Evolutionary conservation across 2,329 filamentous ascomycete species (phyloP), one percentile per base, ranked within the genome.

Genomic region (Emergomyces pasteurianus): DNA sequence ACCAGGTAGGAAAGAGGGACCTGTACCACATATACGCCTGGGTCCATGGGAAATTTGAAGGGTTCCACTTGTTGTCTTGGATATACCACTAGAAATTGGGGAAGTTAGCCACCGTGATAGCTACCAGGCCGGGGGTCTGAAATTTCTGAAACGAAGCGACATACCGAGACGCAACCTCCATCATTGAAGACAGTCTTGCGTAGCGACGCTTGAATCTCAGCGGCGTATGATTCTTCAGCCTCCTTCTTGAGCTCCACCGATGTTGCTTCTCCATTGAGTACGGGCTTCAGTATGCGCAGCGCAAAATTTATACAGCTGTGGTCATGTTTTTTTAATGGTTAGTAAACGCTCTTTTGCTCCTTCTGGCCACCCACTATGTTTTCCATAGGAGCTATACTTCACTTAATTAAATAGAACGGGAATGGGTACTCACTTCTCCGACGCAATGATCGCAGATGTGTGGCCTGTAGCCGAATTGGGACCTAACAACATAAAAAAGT

Each of bases 401-500:
- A n/a, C n/a, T n/a, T 43, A 60, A 34, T n/a, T 16, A 55, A 28
- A 31, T 50, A 18, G 6, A n/a, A 21, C 23, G 38, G 16, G 31
- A 31, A 52, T 52, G 26, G 31, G 23, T 52, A 57, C 62, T 46
- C 61, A 69, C 66, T 86, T 86, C 64, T 87, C 84, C 16, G 77
- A 74, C 0, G 83, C 81, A 69, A 86, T 77, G 61, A 86, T 75
- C 4, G 83, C 80, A 1, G 79, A 82, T 0, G 79, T 81, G 69
- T 72, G 69, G 0, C 71, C 71, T 0, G 70, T 66, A 1, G 66
- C 70, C 6, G 70, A 59, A 62, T 73, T 73, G 0, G 72, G 71
- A 2, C 72, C 72, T 0, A 69, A 61, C 0, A 71, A 63, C 61
- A 73, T 65, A 62, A 74, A 73, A 63, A 70, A 73, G 49, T 73